Base-by-base conservation (phyloP, 441 rosid genomes). In the Erodium moschatum region DNA sequence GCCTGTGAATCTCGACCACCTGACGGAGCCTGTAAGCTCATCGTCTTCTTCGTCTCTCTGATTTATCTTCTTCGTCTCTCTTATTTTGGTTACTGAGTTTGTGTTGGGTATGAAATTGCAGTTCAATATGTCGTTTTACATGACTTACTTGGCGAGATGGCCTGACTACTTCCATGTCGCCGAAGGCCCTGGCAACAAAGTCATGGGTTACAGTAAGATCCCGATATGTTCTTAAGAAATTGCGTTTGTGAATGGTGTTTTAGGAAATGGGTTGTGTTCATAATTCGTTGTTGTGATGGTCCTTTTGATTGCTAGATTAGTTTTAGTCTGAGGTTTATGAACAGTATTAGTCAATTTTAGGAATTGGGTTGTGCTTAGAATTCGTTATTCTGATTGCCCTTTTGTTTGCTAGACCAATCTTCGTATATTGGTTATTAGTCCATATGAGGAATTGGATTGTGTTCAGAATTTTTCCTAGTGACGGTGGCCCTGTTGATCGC, bases 91-190 rank as follows among this genome's bases (percentile, higher is more conserved):
- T 8, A 58, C 7, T 58, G 63, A 18, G 12, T 58, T 20, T 20
- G 27, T 58, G 19, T 5, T 62, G 19, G 5, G 3, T 6, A 5
- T n/a, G 52, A 12, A 16, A 31, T 35, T 68, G 4, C 48, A 94
- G 97, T 94, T 94, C 78, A 94, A 91, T 67, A 90, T 94, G 99
- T 88, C 48, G 48, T 91, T 90, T 71, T 95, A 95, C 77, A 89
- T 92, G 99, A 90, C 95, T 64, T 95, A 92, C 81, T 76, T 95
- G 82, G 97, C 97, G 65, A 83, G 97, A 70, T 91, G 96, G 96
- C 97, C 96, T 0, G 97, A 95, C 73, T 92, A 89, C 78, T 95
- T 92, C 70, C 97, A 42, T 42, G 48, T 42, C 11, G 48, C 48
- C 48, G 48, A 42, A 42, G 48, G 48, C 11, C 48, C 48, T 9